These are phyloP conservation scores for Ilex paraguariensis DNA, from an alignment of 305 asterid genomes.

Conservation along the genomic window DNA sequence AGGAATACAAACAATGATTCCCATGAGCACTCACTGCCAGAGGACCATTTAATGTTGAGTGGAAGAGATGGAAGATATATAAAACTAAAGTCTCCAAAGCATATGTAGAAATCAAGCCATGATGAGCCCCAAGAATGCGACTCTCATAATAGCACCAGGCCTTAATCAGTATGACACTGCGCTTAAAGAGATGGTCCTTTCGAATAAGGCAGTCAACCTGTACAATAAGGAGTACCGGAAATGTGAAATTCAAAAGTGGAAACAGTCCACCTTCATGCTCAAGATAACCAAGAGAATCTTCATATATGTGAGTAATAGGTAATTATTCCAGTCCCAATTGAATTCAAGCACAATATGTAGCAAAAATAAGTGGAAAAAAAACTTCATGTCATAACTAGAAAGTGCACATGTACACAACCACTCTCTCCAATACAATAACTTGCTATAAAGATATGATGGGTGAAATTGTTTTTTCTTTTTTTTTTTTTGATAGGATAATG, in stretches of 20 bases:
- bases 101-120: conserved; percentile 83
- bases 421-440: no score
- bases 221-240: conserved; percentile 16
- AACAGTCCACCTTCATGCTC: conserved; percentile 7
- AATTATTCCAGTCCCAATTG: no score
- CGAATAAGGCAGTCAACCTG: conserved; percentile 82
- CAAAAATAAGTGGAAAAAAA: no score
- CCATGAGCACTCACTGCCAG: conserved; percentile 56
- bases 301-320: neutral
- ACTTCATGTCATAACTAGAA: no score
- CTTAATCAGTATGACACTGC: conserved; percentile 72
- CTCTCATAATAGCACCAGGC: conserved; percentile 96
- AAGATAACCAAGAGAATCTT: conserved; percentile 4
- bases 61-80: conserved; percentile 78
- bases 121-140: conserved; percentile 86
- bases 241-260: conserved; percentile 10
- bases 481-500: no score
- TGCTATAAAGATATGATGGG: no score
- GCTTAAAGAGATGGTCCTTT: conserved; percentile 71
- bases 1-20: conserved; percentile 9
- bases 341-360: no score
- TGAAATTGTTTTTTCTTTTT: no score
- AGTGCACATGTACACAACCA: no score
- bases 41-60: conserved; percentile 69
- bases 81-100: conserved; percentile 90